Evolutionary conservation across 305 asterid genomes (phyloP).

Genomic region (Solanum hybrid): DNA sequence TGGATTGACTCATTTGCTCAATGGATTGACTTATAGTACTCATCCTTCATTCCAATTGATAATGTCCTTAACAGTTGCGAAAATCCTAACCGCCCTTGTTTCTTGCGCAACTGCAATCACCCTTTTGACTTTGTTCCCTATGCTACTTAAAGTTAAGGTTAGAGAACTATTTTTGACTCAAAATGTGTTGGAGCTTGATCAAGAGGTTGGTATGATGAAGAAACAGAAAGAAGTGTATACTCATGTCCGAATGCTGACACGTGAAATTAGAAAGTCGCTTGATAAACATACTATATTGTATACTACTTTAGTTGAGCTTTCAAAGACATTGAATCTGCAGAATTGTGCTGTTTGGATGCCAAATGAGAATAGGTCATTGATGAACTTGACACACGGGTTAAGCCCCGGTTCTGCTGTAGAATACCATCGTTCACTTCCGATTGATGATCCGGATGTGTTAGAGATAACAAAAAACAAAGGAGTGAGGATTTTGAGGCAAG

Average conservation of each 20-base stretch:
- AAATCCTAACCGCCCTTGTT: conserved; percentile 33
- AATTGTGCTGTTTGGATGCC: conserved; percentile 50
- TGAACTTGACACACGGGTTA: conserved; percentile 35
- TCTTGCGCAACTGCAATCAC: conserved; percentile 42
- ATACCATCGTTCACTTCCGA: conserved; percentile 13
- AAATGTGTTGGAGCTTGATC: conserved; percentile 33
- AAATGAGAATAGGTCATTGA: conserved; percentile 18
- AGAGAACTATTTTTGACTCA: conserved; percentile 32
- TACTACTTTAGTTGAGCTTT: conserved; percentile 37
- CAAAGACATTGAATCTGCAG: conserved; percentile 32
- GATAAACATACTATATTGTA: conserved; percentile 33
- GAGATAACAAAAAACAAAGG: conserved; percentile 25
- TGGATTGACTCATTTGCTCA: conserved; percentile 38
- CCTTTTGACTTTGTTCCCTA: conserved; percentile 29
- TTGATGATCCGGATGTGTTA: conserved; percentile 28
- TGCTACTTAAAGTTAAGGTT: conserved; percentile 30
- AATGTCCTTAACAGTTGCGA: conserved; percentile 28
- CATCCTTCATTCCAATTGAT: conserved; percentile 33
- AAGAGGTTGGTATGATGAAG: conserved; percentile 35
- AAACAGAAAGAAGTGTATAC: conserved; percentile 31
- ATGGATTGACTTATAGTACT: conserved; percentile 24
- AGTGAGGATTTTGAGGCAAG: conserved; percentile 27
- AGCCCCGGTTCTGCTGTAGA: conserved; percentile 14
- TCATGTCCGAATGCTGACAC: conserved; percentile 38
- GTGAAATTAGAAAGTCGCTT: conserved; percentile 31